Percentiles rank a stretch among this genome's conserved stretches.
Conservation (phyloP, 106 monocot species). For the Phalaenopsis aphrodite region DNA sequence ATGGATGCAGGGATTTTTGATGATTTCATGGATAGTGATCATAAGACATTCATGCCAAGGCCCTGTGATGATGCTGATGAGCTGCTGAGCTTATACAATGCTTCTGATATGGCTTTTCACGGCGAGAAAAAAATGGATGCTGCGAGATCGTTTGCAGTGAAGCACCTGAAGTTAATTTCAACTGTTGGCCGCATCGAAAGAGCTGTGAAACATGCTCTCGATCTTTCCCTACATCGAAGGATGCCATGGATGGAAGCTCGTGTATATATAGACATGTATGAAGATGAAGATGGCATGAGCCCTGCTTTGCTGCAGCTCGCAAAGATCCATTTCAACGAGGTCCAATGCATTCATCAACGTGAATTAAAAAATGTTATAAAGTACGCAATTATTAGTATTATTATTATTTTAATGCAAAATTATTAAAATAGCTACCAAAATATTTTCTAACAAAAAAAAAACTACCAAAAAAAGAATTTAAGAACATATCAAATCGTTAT, state of each 20-base stretch:
- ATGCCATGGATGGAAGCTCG: slow-evolving; percentile 7
- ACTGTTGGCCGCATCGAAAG: background rate
- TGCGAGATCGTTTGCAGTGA: background rate
- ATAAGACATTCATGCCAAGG: background rate
- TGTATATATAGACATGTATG: background rate
- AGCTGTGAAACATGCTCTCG: background rate
- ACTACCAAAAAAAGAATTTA: too few species aligned
- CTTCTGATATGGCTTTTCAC: background rate
- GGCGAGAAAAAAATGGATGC: background rate
- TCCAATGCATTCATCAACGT: background rate
- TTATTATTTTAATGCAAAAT: too few species aligned
- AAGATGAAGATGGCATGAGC: background rate
- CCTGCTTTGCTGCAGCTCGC: slow-evolving; percentile 5
- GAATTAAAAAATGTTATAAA: background rate
- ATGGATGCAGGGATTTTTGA: background rate
- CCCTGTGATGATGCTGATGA: background rate
- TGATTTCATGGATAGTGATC: background rate
- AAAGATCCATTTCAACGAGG: slow-evolving; percentile 1
- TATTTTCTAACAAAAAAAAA: too few species aligned
- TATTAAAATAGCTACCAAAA: too few species aligned
- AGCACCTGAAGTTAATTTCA: background rate
- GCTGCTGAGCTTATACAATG: slow-evolving; percentile 6
- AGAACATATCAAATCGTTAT: too few species aligned
- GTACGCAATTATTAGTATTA: background rate
- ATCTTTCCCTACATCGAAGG: background rate